Conservation (phyloP, 1,284 basidiomycete genomes). For the Cutaneotrichosporon sp. region DNA sequence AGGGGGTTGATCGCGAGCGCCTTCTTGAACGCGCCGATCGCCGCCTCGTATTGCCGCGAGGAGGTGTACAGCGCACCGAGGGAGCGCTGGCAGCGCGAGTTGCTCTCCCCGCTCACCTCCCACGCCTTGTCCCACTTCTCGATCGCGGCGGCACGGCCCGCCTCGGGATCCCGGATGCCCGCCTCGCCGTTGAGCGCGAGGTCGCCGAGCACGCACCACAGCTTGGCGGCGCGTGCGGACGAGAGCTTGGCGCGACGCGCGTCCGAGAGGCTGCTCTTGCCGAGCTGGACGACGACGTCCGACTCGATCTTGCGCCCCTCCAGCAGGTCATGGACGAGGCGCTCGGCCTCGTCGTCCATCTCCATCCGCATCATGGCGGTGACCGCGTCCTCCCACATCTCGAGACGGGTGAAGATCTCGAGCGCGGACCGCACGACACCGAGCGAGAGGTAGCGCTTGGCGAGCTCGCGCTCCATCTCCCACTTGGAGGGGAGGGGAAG, state of each 20-base stretch:
- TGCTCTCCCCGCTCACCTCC: conserved; percentile 74
- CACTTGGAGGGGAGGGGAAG: conserved; percentile 81
- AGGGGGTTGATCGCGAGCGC: conserved; percentile 89
- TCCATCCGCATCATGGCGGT: conserved; percentile 81
- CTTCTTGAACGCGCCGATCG: conserved; percentile 67
- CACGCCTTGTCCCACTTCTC: conserved; percentile 83
- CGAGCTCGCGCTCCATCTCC: conserved; percentile 88
- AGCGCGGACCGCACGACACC: conserved; percentile 85
- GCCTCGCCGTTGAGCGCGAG: conserved; percentile 64
- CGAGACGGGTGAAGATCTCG: conserved; percentile 85
- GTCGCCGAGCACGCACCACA: conserved; percentile 96
- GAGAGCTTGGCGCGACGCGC: conserved; percentile 62
- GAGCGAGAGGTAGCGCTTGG: conserved; percentile 72
- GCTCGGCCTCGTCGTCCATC: conserved; percentile 69
- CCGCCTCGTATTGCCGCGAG: conserved; percentile 63
- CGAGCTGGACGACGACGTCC: conserved; percentile 68
- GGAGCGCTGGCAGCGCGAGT: conserved; percentile 86
- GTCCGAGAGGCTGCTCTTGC: conserved; percentile 58
- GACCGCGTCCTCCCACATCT: conserved; percentile 97
- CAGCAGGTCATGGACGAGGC: conserved; percentile 77
- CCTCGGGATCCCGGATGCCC: conserved; percentile 33
- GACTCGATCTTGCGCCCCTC: conserved; percentile 79
- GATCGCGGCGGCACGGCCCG: conserved; percentile 57
- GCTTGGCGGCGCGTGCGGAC: conserved; percentile 76
- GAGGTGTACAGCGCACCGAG: conserved; percentile 83